phyloP scores from a whole-genome alignment of 257 asterid species.

The Thymus mandschuricus region DNA sequence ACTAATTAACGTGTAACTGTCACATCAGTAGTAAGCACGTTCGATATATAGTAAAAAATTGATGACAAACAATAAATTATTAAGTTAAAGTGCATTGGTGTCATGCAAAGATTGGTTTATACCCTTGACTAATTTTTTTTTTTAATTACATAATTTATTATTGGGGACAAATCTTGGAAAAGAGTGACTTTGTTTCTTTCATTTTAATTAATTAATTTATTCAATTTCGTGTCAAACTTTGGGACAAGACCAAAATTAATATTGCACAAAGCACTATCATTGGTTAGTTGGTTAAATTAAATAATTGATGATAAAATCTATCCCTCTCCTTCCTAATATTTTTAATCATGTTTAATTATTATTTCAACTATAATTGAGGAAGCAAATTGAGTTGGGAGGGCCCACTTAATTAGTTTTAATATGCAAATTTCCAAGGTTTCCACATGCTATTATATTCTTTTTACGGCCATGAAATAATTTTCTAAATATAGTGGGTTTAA shows the following conservation, averaged over 20 bases:
- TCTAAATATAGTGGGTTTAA: no score
- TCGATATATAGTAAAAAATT: no score
- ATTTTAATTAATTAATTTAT: background rate
- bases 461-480: no score
- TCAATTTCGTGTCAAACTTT: background rate
- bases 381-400: background rate
- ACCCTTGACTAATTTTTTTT: background rate
- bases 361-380: background rate
- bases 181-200: background rate
- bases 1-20: no score
- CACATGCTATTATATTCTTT: background rate
- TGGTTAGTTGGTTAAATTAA: background rate
- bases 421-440: background rate
- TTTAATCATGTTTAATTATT: background rate
- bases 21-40: no score
- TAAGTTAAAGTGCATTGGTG: background rate
- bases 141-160: background rate
- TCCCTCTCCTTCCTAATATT: background rate
- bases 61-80: no score
- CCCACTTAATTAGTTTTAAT: slow-evolving; percentile 4
- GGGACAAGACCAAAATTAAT: background rate
- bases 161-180: background rate
- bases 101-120: slow-evolving; percentile 9
- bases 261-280: background rate
- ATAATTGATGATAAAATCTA: background rate